A percentile compares a stretch with the other conserved stretches of the same genome.
These are phyloP conservation scores for Teunomyces tritomae DNA, from an alignment of 805 yeast genomes.

Conservation along the genomic window DNA sequence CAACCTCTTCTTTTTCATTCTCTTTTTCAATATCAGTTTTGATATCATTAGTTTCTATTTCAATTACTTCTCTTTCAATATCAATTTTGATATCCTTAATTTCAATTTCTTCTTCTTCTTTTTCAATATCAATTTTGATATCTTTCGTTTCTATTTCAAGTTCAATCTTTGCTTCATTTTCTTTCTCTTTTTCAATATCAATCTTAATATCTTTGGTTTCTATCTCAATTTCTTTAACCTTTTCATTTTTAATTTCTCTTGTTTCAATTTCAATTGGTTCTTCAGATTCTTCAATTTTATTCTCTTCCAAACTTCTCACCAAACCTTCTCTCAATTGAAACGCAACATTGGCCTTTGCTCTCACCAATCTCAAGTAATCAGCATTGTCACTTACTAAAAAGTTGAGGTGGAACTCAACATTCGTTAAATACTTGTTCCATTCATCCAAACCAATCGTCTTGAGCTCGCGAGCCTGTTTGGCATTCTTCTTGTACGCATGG, in stretches of 20 bases:
- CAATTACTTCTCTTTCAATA: not conserved
- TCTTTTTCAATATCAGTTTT: not conserved
- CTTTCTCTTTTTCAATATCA: not conserved
- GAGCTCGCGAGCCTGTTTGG: slow-evolving; percentile 2
- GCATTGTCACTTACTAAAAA: slow-evolving; percentile 58
- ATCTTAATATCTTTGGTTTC: not conserved
- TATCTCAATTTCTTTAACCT: not conserved
- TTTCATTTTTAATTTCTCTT: not conserved
- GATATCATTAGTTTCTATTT: too few relatives aligned
- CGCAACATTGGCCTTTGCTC: slow-evolving; percentile 45
- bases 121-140: not conserved
- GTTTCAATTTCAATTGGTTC: not conserved
- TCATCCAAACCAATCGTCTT: slow-evolving; percentile 31
- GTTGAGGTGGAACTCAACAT: slow-evolving; percentile 45
- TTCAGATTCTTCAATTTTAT: slow-evolving; percentile 5
- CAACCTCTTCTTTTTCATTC: not conserved
- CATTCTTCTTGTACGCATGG: slow-evolving; percentile 17
- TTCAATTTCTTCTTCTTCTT: too few relatives aligned
- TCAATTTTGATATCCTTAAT: not conserved
- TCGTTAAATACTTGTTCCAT: slow-evolving; percentile 34
- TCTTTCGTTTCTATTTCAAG: not conserved
- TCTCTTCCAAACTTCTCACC: slow-evolving; percentile 12
- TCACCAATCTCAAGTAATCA: slow-evolving; percentile 45
- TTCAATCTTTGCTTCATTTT: not conserved
- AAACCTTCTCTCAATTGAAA: slow-evolving; percentile 37